phyloP scores from a whole-genome alignment of 495 filamentous ascomycete species.

The Copromyces sp. region DNA sequence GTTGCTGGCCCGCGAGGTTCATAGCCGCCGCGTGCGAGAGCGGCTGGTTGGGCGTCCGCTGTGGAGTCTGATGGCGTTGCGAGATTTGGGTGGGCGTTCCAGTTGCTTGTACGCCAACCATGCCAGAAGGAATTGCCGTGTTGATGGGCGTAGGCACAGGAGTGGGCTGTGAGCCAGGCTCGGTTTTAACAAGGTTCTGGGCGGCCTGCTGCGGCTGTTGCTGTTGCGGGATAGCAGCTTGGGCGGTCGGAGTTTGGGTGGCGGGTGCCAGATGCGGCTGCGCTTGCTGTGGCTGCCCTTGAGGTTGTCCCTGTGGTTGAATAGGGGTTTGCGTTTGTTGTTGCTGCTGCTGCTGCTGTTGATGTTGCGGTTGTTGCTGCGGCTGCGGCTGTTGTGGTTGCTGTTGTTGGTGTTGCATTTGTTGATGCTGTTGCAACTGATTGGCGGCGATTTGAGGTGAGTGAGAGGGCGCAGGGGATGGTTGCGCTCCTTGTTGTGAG shows the following conservation, averaged over 20 bases:
- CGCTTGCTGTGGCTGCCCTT: constrained; percentile 8
- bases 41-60: constrained; percentile 30
- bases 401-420: constrained; percentile 9
- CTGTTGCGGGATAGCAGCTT: constrained; percentile 14
- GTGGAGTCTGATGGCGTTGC: constrained; percentile 35
- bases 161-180: constrained; percentile 26
- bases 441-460: constrained; percentile 16
- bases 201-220: constrained; percentile 21
- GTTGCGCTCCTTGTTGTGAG: constrained; percentile 3
- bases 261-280: constrained; percentile 3
- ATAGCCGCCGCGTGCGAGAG: constrained; percentile 39
- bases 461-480: constrained; percentile 6
- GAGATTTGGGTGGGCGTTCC: constrained; percentile 37
- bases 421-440: background rate
- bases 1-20: constrained; percentile 32
- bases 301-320: background rate
- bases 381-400: constrained; percentile 1
- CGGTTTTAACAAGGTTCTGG: constrained; percentile 27
- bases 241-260: background rate
- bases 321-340: constrained; percentile 14
- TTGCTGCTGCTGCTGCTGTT: constrained; percentile 6
- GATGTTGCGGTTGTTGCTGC: constrained; percentile 7
- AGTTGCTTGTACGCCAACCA: constrained; percentile 26
- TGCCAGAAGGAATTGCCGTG: constrained; percentile 34
- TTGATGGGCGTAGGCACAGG: constrained; percentile 33